Base-by-base conservation (phyloP, 257 asterid genomes). In the Fraxinus pennsylvanica region DNA sequence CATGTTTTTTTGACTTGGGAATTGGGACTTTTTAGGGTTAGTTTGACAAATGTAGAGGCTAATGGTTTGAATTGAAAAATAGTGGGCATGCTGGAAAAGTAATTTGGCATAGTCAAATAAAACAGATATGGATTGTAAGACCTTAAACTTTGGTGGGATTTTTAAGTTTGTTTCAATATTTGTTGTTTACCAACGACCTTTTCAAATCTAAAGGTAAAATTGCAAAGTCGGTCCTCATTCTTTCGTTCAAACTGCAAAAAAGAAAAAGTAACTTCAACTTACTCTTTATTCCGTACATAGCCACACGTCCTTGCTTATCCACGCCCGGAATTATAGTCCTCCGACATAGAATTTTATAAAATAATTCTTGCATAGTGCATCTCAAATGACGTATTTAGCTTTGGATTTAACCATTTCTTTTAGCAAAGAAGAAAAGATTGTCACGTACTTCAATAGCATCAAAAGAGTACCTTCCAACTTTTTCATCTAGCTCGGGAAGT, bases 11-110 rank as follows among this genome's bases (percentile, higher is more conserved):
- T 63, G 69, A 63, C 69, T 63, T 63, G 17, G 7, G 6, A 63
- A 9, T 63, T 63, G 17, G 2, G 6, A 25, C 27, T 61, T 61
- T 25, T 5, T 63, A 22, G 69, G 35, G 67, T 8, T 59, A 21
- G 67, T 63, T 63, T 63, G 36, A 63, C 12, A 25, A 63, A 22
- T 22, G 32, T 25, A 63, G 17, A 63, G 35, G 17, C 69, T 9
- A 25, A 22, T 63, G 17, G 35, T 63, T 63, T 63, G 69, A 63
- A 10, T 63, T 63, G 69, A 63, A 63, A 63, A 63, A 63, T 63
- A 63, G 10, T 22, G 32, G 69, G 17, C 35, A 25, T 25, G 17
- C 8, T 6, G 15, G 69, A 19, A 22, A 25, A 63, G 35, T 63
- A 63, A 27, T 27, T 9, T 0, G 36, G 33, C 36, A 3, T 5